A percentile compares a stretch with the other conserved stretches of the same genome.
phyloP scores from a whole-genome alignment of 129 eudicot genomes.

The Mikania micrantha region DNA sequence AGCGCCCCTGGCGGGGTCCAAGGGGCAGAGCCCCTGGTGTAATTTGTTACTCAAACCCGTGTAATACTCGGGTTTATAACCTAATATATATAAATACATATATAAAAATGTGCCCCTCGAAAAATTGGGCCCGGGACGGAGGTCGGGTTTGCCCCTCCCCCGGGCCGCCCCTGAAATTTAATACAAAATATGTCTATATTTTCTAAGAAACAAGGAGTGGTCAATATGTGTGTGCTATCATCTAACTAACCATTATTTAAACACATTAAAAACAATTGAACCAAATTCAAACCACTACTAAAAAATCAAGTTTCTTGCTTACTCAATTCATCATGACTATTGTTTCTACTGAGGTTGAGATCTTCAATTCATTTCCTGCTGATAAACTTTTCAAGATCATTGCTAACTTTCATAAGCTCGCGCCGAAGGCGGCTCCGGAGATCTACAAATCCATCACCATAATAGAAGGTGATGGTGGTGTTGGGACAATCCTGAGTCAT shows the following conservation, averaged over 20 bases:
- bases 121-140: too few relatives aligned
- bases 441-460: slow-evolving; percentile 33
- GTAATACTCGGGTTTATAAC: too few relatives aligned
- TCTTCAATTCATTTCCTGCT: slow-evolving; percentile 11
- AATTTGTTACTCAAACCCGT: too few relatives aligned
- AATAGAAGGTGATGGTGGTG: slow-evolving; percentile 42
- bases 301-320: not conserved
- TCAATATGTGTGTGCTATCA: not conserved
- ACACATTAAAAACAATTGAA: not conserved
- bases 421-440: slow-evolving; percentile 37
- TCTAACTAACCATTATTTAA: not conserved
- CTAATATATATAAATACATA: too few relatives aligned
- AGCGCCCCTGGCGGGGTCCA: too few relatives aligned
- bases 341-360: slow-evolving; percentile 12
- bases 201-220: not conserved
- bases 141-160: too few relatives aligned
- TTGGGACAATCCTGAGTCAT: slow-evolving; percentile 28
- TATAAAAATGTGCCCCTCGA: too few relatives aligned
- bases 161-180: too few relatives aligned
- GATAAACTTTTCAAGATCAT: slow-evolving; percentile 6
- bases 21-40: too few relatives aligned
- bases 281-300: slow-evolving; percentile 3
- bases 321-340: not conserved
- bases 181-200: not conserved
- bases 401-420: slow-evolving; percentile 18